Evolutionary conservation across 2,329 filamentous ascomycete genomes (phyloP), one percentile per base, ranked within the genome.

Genomic region (Pseudofabraea citricarpa): DNA sequence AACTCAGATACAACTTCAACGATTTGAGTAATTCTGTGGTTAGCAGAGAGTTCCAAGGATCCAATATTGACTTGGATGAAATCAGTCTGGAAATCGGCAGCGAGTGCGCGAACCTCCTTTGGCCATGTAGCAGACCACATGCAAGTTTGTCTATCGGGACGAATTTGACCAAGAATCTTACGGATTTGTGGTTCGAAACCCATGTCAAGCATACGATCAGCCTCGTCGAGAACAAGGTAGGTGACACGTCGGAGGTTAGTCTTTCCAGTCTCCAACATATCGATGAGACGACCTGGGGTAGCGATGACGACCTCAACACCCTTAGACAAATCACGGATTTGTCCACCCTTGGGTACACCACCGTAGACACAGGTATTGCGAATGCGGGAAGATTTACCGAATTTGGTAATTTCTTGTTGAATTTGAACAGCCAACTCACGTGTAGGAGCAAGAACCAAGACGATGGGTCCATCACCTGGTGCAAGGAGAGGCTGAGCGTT

Each of bases 51-150:
- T 56, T 97, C 93, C 78, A 95, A 81, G 48, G 93, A 97, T 63
- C 90, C 91, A 61, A 96, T 93, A 73, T 97, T 97, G 72, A 97
- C 93, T 72, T 98, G 93, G 59, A 97, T 97, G 70, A 93, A 97
- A 66, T 98, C 86, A 58, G 86, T 83, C 60, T 95, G 79, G 75
- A 93, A 96, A 65, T 96, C 90, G 40, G 83, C 74, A 43, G 90
- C 91, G 58, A 97, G 77, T 64, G 90, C 86, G 62, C 91, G 88
- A 57, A 98, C 91, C 68, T 97, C 91, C 79, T 96, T 96, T 61
- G 93, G 93, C 90, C 93, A 98, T 6, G 93, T 98, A 57, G 93
- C 93, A 48, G 93, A 98, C 89, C 91, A 98, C 90, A 98, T 95
- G 75, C 93, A 93, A 51, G 93, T 98, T 70, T 98, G 93, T 77